phyloP scores from a whole-genome alignment of 176 grass and related monocot genomes.

The Aechmea fasciata region DNA sequence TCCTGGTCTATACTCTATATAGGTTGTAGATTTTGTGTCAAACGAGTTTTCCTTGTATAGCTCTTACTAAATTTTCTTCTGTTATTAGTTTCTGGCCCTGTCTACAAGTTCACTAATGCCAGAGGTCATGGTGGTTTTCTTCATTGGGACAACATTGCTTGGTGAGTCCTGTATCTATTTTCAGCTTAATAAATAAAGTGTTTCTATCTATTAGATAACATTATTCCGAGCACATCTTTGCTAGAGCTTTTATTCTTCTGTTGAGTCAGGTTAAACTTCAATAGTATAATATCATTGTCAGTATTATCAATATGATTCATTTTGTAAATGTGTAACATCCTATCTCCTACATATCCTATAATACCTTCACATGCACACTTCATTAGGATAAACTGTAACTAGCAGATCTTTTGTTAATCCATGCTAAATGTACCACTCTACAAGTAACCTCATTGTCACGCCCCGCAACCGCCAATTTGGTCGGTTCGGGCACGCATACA shows the following conservation, averaged over 20 bases:
- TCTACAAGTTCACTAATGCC: conserved; percentile 80
- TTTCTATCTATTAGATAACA: background rate
- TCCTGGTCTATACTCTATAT: background rate
- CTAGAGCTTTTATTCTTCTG: background rate
- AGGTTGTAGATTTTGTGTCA: background rate
- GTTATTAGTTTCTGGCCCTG: conserved; percentile 50
- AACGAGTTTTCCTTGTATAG: conserved; percentile 5
- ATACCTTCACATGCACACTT: too few species aligned
- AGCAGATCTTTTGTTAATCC: too few species aligned
- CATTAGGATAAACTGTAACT: too few species aligned
- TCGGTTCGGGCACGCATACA: too few species aligned
- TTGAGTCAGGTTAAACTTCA: background rate
- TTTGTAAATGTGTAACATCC: too few species aligned
- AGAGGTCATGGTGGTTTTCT: conserved; percentile 89
- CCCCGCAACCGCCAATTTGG: too few species aligned
- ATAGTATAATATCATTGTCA: background rate
- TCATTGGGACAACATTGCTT: conserved; percentile 58
- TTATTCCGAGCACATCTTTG: background rate
- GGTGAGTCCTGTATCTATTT: conserved; percentile 29
- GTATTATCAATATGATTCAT: background rate
- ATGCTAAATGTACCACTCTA: too few species aligned
- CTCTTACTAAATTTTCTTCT: conserved; percentile 9
- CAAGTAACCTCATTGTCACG: too few species aligned
- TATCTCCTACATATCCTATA: too few species aligned
- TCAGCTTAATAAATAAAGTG: background rate